Conservation (phyloP, 257 asterid species). For the Ajuga chamaepitys region DNA sequence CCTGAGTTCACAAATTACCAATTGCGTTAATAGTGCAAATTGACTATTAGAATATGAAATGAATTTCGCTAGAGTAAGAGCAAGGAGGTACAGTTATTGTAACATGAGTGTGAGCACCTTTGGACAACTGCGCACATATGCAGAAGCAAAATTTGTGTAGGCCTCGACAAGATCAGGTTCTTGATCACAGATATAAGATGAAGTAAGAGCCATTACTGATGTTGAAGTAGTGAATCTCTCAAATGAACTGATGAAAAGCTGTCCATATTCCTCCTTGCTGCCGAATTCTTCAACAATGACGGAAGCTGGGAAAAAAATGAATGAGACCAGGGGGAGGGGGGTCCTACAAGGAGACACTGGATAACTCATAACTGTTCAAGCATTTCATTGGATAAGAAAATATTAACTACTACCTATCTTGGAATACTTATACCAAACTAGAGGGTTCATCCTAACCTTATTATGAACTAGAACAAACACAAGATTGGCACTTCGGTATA, state of each 20-base stretch:
- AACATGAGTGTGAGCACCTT: conserved; percentile 46
- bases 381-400: neutral
- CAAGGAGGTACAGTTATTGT: neutral
- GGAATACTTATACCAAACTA: conserved; percentile 4
- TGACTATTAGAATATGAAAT: conserved; percentile 1
- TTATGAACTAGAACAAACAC: neutral
- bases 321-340: conserved; percentile 14
- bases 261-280: conserved; percentile 66
- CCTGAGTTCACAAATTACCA: conserved; percentile 44
- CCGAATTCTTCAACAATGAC: conserved; percentile 77
- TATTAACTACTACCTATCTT: neutral
- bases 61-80: neutral
- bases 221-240: conserved; percentile 68
- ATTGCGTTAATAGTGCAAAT: neutral
- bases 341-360: neutral
- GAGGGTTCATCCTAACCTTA: neutral
- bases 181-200: conserved; percentile 90
- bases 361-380: neutral
- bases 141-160: conserved; percentile 66
- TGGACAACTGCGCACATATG: conserved; percentile 58
- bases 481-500: neutral
- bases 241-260: conserved; percentile 59
- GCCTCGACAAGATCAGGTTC: conserved; percentile 96
- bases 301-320: conserved; percentile 55
- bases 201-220: conserved; percentile 74